A percentile compares a stretch with the other conserved stretches of the same genome.
Conservation (phyloP, 106 monocot genomes). For the Dendrobium nobile region DNA sequence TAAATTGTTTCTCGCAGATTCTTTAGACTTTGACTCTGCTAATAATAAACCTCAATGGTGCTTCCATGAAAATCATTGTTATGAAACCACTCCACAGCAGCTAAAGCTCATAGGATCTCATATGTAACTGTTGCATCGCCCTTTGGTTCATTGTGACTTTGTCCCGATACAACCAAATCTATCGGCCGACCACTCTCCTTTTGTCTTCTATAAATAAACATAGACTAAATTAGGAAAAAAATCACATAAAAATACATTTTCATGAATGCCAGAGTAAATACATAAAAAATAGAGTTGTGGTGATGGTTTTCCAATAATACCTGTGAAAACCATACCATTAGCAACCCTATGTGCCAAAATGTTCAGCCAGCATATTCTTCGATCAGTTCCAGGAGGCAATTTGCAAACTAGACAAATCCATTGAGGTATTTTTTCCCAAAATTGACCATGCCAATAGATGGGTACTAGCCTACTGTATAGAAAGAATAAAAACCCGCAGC, state of each 20-base stretch:
- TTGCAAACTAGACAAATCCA: constrained; percentile 89
- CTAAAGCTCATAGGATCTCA: constrained; percentile 96
- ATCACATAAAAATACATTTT: not conserved
- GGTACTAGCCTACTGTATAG: not conserved
- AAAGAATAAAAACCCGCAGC: not conserved
- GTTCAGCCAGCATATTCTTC: constrained; percentile 83
- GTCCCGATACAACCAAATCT: constrained; percentile 95
- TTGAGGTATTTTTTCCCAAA: constrained; percentile 56
- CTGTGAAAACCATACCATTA: constrained; percentile 80
- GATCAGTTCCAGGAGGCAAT: constrained; percentile 86
- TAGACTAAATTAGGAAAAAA: not conserved
- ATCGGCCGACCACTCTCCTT: constrained; percentile 80
- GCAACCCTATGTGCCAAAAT: constrained; percentile 98
- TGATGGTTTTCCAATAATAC: constrained; percentile 51
- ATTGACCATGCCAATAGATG: constrained; percentile 46
- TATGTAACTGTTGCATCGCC: constrained; percentile 98
- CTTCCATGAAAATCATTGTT: constrained; percentile 93
- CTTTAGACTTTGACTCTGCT: constrained; percentile 84
- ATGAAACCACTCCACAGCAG: constrained; percentile 97
- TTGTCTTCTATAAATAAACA: constrained; percentile 64
- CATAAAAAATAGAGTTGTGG: constrained; percentile 2
- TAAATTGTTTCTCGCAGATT: constrained; percentile 34
- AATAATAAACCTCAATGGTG: constrained; percentile 73
- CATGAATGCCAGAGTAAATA: not conserved
- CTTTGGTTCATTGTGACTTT: constrained; percentile 93